A percentile compares a stretch with the other conserved stretches of the same genome.
These are phyloP conservation scores for Pelagophyceae sp. DNA, from an alignment of 352 stramenopile species.

Conservation along the genomic window DNA sequence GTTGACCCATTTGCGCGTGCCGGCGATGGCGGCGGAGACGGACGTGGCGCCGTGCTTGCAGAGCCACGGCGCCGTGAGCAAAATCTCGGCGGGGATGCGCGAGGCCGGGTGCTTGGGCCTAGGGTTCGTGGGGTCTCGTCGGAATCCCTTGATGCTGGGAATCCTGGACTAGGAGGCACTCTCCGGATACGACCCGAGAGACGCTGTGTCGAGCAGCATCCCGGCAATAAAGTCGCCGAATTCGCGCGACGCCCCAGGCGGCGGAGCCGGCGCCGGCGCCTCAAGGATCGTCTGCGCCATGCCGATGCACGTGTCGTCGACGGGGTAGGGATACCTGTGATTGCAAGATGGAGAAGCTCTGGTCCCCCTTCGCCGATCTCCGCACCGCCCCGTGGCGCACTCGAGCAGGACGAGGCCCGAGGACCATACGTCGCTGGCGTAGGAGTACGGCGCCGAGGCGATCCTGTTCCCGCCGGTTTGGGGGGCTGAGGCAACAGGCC, in stretches of 20 bases:
- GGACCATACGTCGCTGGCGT: conserved; percentile 48
- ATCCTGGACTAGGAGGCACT: too few species aligned
- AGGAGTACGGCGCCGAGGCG: conserved; percentile 42
- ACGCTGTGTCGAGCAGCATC: too few species aligned
- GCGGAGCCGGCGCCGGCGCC: conserved; percentile 15
- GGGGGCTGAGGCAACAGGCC: too few species aligned
- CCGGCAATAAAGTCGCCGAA: conserved; percentile 39
- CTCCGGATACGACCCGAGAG: too few species aligned
- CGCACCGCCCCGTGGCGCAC: conserved; percentile 67
- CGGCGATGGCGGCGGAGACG: too few species aligned
- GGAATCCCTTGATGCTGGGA: too few species aligned
- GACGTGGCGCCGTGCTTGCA: conserved; percentile 19
- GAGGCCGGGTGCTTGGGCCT: conserved; percentile 32
- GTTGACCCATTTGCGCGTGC: too few species aligned
- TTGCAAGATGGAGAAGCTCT: too few species aligned
- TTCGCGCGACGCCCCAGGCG: conserved; percentile 23
- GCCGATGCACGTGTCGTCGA: conserved; percentile 63
- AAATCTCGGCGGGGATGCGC: conserved; percentile 27
- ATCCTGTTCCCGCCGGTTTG: too few species aligned
- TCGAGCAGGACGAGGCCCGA: conserved; percentile 65
- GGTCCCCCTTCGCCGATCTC: too few species aligned
- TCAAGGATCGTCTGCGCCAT: conserved; percentile 33
- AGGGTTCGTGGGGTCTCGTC: too few species aligned
- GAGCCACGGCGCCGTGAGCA: conserved; percentile 26
- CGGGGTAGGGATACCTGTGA: conserved; percentile 74